Evolutionary conservation across 1,139 yeast species (phyloP).

Genomic region (Kodamaea alishanica): DNA sequence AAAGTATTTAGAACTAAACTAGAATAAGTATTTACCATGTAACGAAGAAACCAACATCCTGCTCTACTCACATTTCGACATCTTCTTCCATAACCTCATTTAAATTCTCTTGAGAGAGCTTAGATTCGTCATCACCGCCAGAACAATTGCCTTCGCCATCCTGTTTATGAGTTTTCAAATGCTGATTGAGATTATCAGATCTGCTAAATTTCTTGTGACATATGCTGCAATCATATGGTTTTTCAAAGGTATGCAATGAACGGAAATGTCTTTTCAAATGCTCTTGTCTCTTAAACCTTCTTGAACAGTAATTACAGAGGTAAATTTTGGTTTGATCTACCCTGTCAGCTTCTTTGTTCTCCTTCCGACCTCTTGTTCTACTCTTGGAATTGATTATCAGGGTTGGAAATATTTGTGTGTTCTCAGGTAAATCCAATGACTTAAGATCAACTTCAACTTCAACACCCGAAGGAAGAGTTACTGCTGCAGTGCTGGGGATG

Average conservation of each 20-base stretch:
- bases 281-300: slow-evolving; percentile 73
- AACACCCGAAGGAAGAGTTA: slow-evolving; percentile 28
- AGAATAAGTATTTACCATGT: background rate
- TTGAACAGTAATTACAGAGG: slow-evolving; percentile 49
- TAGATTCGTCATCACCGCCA: too few species aligned
- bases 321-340: slow-evolving; percentile 40
- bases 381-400: slow-evolving; percentile 32
- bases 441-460: slow-evolving; percentile 43
- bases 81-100: background rate
- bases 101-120: too few species aligned
- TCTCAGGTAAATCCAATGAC: slow-evolving; percentile 41
- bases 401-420: slow-evolving; percentile 37
- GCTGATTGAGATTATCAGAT: slow-evolving; percentile 73
- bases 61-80: background rate
- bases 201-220: slow-evolving; percentile 74
- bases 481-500: slow-evolving; percentile 18
- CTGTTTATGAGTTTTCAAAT: slow-evolving; percentile 62
- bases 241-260: slow-evolving; percentile 69
- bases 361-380: slow-evolving; percentile 45
- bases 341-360: slow-evolving; percentile 45
- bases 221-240: slow-evolving; percentile 68
- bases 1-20: too few species aligned
- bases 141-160: slow-evolving; percentile 20
- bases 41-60: background rate
- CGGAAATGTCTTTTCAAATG: slow-evolving; percentile 76